Percentiles rank a stretch among this genome's conserved stretches.
Conservation (phyloP, 176 grass and related monocot genomes). For the barley (Hordeum vulgare) region DNA sequence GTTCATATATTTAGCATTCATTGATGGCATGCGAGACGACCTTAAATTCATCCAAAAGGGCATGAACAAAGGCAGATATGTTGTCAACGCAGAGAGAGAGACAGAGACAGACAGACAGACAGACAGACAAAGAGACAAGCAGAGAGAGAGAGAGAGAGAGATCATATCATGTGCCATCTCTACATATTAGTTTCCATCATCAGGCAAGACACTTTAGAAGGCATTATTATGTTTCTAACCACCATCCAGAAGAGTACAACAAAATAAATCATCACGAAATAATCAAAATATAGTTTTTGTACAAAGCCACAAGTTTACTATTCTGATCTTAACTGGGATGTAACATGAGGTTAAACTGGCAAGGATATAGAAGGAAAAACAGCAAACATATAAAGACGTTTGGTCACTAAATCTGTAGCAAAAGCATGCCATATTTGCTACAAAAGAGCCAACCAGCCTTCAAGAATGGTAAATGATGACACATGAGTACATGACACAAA, state of each 20-base stretch:
- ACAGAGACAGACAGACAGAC: too few relatives aligned
- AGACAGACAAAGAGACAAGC: too few relatives aligned
- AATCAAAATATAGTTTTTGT: neutral
- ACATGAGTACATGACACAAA: too few relatives aligned
- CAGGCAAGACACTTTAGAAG: neutral
- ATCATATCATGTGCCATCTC: neutral
- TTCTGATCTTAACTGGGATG: neutral
- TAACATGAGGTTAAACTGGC: neutral
- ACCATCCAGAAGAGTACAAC: neutral
- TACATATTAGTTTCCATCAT: slow-evolving; percentile 12
- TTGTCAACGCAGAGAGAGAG: too few relatives aligned
- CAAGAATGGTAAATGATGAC: too few relatives aligned
- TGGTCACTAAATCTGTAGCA: too few relatives aligned
- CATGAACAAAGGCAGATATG: neutral
- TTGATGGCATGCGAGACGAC: neutral
- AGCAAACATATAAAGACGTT: neutral
- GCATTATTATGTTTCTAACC: neutral
- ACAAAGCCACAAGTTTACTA: neutral
- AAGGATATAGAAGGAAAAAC: neutral
- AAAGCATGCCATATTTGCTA: too few relatives aligned
- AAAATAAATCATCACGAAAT: neutral
- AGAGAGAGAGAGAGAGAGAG: too few relatives aligned
- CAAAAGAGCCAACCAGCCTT: too few relatives aligned
- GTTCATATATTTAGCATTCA: neutral
- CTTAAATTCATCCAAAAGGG: neutral